Evolutionary conservation across 1,284 basidiomycete species (phyloP), one percentile per base, ranked within the genome.

Genomic region (Microbotryum intermedium): DNA sequence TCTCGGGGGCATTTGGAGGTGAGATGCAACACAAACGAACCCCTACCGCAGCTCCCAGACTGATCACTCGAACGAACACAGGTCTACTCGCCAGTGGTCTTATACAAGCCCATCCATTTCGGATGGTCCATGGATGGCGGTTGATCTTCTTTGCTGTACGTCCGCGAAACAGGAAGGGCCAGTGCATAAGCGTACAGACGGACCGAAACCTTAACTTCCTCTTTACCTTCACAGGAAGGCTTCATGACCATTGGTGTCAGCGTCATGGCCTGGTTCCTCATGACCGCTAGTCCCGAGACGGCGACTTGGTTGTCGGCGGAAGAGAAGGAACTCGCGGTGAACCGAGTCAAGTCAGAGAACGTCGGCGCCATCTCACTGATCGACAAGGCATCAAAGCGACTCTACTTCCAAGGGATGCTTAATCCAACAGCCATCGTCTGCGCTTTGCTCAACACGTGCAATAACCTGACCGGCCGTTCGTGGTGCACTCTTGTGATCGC

Each of bases 291-390:
- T 29, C 74, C 75, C 13, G 63, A 59, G 8, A 69, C 66, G 4
- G 76, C 76, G 10, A 50, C 59, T n/a, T 77, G 74, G 74, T 63
- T 77, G 2, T 68, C 64, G 0, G 61, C 65, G 18, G 71, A 73
- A 29, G 76, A 77, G 60, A 70, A 73, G 54, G 34, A 9, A 49
- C 65, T 69, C 20, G 63, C 63, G 20, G 66, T 61, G 25, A 62
- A 62, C n/a, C 68, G 70, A 6, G 57, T 71, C 57, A 75, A 77
- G 69, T 71, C 72, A 1, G 76, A 77, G 58, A 76, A 73, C 51
- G 70, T 73, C 26, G 73, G 74, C 7, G 55, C 65, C 16, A 68
- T 61, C 16, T 66, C 68, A 7, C 71, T 73, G 6, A 59, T 74
- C 51, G 74, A 75, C 60, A 63, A 63, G 58, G 43, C 74, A 18